Evolutionary conservation across 2,329 filamentous ascomycete species (phyloP), one percentile per base, ranked within the genome.

Genomic region (Penicillium psychrosexuale): DNA sequence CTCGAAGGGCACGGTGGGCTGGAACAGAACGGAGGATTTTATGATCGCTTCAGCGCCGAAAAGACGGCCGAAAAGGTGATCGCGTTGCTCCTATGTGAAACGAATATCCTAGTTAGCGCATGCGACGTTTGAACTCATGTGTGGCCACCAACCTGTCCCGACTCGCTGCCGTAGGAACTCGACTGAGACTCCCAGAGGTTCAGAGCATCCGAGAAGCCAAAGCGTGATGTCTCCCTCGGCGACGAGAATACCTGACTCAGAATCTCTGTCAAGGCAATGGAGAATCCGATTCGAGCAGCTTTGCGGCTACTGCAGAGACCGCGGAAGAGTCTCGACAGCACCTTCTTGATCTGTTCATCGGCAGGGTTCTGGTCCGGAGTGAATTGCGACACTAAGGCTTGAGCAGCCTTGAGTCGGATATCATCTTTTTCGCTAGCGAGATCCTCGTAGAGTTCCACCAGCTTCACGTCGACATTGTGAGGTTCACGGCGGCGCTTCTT

Each of bases 221-320:
- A 56, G 33, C 69, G 70, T 13, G 72, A 64, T 8, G 67, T 51
- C 58, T 69, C 60, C 51, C 68, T 57, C 47, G 69, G 37, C 3
- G 61, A 50, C 1, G 66, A 83, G 66, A 88, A 89, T 5, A 92
- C 75, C 66, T 93, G 84, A 5, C 83, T 80, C 42, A 96, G 71
- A 8, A 95, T 77, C 72, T 97, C 92, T 0, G 91, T 88, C 62
- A 97, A 77, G 0, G 93, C 93, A 52, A 97, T 81, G 51, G 91
- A 96, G 71, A 96, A 97, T 3, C 94, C 94, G 47, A 94, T 77
- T 27, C 94, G 83, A 17, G 93, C 91, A 12, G 90, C 90, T 76
- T 96, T 96, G 54, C 91, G 86, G 51, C 91, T 88, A 70, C 91
- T 97, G 58, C 92, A 91, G 17, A 97, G 84, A 38, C 94, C 94